Evolutionary conservation across 352 stramenopile species (phyloP).

Genomic region (Hyaloperonospora arabidopsidis): DNA sequence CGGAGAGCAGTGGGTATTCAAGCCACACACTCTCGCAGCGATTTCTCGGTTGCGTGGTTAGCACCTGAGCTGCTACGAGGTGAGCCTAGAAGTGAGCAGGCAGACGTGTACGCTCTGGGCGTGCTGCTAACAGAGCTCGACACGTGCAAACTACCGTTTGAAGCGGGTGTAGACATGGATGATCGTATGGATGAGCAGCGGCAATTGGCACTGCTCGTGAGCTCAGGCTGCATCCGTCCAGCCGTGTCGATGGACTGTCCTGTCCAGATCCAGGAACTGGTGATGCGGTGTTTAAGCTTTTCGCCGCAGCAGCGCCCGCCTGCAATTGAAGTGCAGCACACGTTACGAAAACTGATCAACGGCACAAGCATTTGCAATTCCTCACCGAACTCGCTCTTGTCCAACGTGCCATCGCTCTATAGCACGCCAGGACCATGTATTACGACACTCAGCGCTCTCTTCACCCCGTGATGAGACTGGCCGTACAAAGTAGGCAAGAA

Average conservation of each 20-base stretch:
- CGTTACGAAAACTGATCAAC: slow-evolving; percentile 35
- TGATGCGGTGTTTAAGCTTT: slow-evolving; percentile 41
- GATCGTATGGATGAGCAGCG: slow-evolving; percentile 33
- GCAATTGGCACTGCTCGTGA: slow-evolving; percentile 40
- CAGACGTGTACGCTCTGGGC: slow-evolving; percentile 43
- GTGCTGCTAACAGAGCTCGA: slow-evolving; percentile 55
- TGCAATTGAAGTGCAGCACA: slow-evolving; percentile 33
- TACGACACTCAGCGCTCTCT: slow-evolving; percentile 15
- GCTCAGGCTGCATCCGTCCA: slow-evolving; percentile 40
- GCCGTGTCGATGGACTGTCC: slow-evolving; percentile 38
- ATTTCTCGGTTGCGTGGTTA: slow-evolving; percentile 41
- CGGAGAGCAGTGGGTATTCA: slow-evolving; percentile 14
- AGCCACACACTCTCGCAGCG: slow-evolving; percentile 8
- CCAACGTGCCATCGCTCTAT: slow-evolving; percentile 24
- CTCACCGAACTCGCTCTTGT: slow-evolving; percentile 20
- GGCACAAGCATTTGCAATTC: slow-evolving; percentile 22
- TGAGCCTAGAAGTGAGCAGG: slow-evolving; percentile 23
- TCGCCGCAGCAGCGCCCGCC: slow-evolving; percentile 31
- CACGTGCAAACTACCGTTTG: slow-evolving; percentile 44
- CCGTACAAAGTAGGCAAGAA: too few relatives aligned
- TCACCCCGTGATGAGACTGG: slow-evolving; percentile 18
- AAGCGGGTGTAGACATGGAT: slow-evolving; percentile 33
- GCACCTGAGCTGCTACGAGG: slow-evolving; percentile 44
- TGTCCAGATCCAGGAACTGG: slow-evolving; percentile 36
- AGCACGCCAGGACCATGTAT: slow-evolving; percentile 17